Conservation (phyloP, 768 basidiomycete genomes). For the Xerocomellus chrysenteron region DNA sequence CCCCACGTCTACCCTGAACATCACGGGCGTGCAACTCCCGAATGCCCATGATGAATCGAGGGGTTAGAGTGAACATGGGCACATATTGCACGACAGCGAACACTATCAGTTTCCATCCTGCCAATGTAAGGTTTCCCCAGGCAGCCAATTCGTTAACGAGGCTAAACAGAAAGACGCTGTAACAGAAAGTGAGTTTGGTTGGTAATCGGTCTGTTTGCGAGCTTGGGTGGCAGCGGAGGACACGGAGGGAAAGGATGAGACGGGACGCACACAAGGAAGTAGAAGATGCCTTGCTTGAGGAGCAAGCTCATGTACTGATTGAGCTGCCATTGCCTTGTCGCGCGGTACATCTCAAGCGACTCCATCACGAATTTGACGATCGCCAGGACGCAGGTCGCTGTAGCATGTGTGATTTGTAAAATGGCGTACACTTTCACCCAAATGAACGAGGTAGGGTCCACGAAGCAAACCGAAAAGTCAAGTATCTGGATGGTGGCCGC, state of each 20-base stretch:
- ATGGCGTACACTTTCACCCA: background rate
- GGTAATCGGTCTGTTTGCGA: background rate
- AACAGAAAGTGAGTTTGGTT: background rate
- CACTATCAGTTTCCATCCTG: background rate
- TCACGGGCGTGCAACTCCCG: background rate
- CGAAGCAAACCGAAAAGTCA: background rate
- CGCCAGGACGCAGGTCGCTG: background rate
- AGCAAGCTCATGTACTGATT: background rate
- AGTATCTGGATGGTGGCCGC: background rate
- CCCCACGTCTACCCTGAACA: background rate
- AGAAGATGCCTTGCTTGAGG: background rate
- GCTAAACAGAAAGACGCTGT: background rate
- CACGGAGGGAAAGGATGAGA: background rate
- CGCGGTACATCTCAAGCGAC: no score
- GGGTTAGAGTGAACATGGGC: background rate
- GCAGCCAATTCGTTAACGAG: background rate
- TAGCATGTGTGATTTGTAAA: background rate
- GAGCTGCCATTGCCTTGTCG: background rate
- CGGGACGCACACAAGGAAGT: background rate
- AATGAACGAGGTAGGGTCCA: background rate
- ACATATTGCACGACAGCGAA: background rate
- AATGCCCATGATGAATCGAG: background rate
- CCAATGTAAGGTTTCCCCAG: background rate
- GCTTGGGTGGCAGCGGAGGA: background rate
- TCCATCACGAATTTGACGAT: background rate